Evolutionary conservation across 2,329 filamentous ascomycete species (phyloP), one percentile per base, ranked within the genome.

Genomic region (Fusarium sp.): DNA sequence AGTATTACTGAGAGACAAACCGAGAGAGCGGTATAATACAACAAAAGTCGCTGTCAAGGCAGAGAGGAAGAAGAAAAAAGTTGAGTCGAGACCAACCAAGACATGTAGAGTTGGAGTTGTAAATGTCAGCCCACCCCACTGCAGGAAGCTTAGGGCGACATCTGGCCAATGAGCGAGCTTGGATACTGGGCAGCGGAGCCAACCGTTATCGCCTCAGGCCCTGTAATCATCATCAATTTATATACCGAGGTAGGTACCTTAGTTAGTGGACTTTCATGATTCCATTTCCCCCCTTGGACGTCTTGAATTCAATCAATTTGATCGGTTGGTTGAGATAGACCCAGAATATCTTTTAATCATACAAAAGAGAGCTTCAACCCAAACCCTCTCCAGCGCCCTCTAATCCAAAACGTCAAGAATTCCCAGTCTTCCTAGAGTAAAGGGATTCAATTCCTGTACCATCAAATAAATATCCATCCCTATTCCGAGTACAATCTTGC

Each of bases 61-160:
- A 19, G 19, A 19, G 19, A 19, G 3, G 36, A 36, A 48, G n/a
- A 35, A 26, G 34, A 28, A 39, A 61, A 65, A 65, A 46, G 42
- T 58, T 25, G 29, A 65, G 31, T 29, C 32, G n/a, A 28, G 31
- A 35, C 50, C 9, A 36, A 32, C 28, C 36, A 22, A 38, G 47
- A 34, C 19, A 19, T 12, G 29, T 28, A 46, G 52, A 42, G 48
- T 53, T 38, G 44, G 56, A 36, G 57, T 57, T 54, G 54, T 65
- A 48, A 60, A 41, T 26, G 66, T 68, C 65, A 66, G 65, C 44
- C 49, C 39, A 68, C 58, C 34, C 32, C 46, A 55, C 53, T 26
- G 19, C 19, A 42, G 26, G 31, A 15, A 40, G 39, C 45, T 42
- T 50, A 39, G 34, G 22, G 41, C 35, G 24, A 12, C 12, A 10